Evolutionary conservation across 768 basidiomycete genomes (phyloP), one percentile per base, ranked within the genome.

Genomic region (Cantharellus anzutake): DNA sequence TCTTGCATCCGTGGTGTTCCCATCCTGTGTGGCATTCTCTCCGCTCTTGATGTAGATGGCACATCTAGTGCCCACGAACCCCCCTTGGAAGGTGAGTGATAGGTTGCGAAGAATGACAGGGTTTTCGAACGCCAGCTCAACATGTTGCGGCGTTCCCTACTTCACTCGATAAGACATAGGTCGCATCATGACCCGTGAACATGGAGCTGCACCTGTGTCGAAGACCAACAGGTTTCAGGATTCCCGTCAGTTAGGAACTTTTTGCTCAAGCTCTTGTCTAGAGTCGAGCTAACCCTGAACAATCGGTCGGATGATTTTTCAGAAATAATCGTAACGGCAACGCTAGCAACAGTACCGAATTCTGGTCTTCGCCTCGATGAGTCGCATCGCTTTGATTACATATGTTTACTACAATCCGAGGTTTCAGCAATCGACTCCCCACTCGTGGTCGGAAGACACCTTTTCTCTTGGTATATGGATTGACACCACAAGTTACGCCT

Each of bases 171-270:
- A 4, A 55, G 59, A 5, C 39, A 56, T 37, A 5, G n/a, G 41
- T 35, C 39, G 16, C 37, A 5, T 14, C n/a, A 53, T 1, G 34
- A 20, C 2, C 4, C 3, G n/a, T 40, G 35, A 51, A 16, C 4
- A 4, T 11, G 4, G 41, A 48, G 14, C 11, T 59, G 52, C 61
- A 84, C 86, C 76, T 84, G 83, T 69, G 82, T 81, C 14, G 86
- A 87, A 34, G 84, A 82, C 86, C 86, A 89, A 68, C 86, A 89
- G 4, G 86, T 89, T 67, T 86, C 86, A 59, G 80, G 78, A 64
- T 73, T 84, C 35, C 75, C 73, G 65, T 89, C 86, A 38, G 80
- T 75, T 29, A 89, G 74, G 67, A 79, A 69, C 67, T 81, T 83
- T 71, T 84, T 88, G 20, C 79, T 79, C 11, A 76, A 79, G 3